These are phyloP conservation scores for Aspergillus nanangensis DNA, from an alignment of 495 filamentous ascomycete genomes.

Conservation along the genomic window DNA sequence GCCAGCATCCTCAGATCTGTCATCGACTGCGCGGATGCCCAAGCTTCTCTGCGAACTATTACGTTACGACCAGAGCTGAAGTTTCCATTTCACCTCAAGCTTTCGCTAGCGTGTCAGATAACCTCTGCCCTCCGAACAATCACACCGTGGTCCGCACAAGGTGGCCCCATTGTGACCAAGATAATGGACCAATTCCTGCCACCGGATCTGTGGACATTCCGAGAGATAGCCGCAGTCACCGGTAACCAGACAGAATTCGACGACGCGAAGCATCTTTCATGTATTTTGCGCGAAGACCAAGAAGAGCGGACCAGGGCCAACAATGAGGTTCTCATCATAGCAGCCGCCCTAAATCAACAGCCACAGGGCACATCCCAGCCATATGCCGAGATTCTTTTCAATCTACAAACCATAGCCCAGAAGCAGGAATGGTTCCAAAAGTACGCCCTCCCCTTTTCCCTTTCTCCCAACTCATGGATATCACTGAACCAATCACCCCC, in stretches of 20 bases:
- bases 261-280: constrained; percentile 16
- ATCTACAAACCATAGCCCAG: background rate
- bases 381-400: background rate
- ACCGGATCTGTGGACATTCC: constrained; percentile 15
- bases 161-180: constrained; percentile 8
- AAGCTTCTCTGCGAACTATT: constrained; percentile 18
- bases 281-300: constrained; percentile 17
- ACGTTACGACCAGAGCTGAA: constrained; percentile 10
- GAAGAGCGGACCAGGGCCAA: constrained; percentile 8
- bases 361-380: background rate
- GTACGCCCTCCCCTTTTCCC: too few species aligned
- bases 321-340: constrained; percentile 14
- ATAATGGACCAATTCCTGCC: constrained; percentile 15
- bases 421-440: background rate
- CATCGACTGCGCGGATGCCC: constrained; percentile 12
- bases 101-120: constrained; percentile 18
- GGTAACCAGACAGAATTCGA: constrained; percentile 15
- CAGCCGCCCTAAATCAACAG: background rate
- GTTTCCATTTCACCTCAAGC: constrained; percentile 18
- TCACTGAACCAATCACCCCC: too few species aligned
- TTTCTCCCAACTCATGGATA: too few species aligned
- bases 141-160: constrained; percentile 14
- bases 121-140: constrained; percentile 20
- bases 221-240: constrained; percentile 13
- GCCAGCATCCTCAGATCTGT: constrained; percentile 8